Evolutionary conservation across 2,329 filamentous ascomycete species (phyloP).

Genomic region (Fusarium udum): DNA sequence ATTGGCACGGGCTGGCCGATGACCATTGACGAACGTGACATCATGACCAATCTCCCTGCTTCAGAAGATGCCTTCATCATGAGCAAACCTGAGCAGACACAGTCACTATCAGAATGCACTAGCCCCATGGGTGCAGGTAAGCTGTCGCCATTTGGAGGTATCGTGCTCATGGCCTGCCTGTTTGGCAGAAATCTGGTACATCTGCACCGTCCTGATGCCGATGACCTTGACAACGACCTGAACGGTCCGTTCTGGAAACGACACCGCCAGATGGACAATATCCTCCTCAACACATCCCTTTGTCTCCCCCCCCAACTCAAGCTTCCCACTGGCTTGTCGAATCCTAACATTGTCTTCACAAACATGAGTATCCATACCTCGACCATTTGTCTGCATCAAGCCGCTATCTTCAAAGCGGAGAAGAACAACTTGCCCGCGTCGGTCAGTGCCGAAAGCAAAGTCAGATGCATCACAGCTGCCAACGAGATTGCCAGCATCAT

Average conservation of each 20-base stretch:
- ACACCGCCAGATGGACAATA: constrained; percentile 88
- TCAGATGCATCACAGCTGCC: constrained; percentile 90
- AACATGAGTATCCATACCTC: constrained; percentile 99
- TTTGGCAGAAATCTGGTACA: constrained; percentile 93
- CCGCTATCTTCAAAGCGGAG: constrained; percentile 96
- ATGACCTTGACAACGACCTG: constrained; percentile 86
- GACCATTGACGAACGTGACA: constrained; percentile 90
- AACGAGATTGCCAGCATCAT: constrained; percentile 95
- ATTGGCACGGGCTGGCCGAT: constrained; percentile 98
- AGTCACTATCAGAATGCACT: constrained; percentile 75
- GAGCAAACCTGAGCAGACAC: constrained; percentile 77
- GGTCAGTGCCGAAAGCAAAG: constrained; percentile 88
- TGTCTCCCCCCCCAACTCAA: constrained; percentile 84
- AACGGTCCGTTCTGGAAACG: constrained; percentile 97
- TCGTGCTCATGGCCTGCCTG: constrained; percentile 86
- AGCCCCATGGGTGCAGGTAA: constrained; percentile 75
- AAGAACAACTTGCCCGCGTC: constrained; percentile 81
- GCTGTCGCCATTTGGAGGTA: constrained; percentile 80
- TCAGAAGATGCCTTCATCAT: constrained; percentile 87
- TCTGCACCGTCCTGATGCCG: constrained; percentile 83
- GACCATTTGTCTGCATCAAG: constrained; percentile 96
- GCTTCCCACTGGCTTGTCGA: constrained; percentile 76
- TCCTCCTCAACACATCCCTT: constrained; percentile 86
- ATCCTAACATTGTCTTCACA: constrained; percentile 88
- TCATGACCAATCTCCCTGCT: constrained; percentile 84